Evolutionary conservation across 805 yeast genomes (phyloP), one percentile per base, ranked within the genome.

Genomic region (Allodekkera sacchari): DNA sequence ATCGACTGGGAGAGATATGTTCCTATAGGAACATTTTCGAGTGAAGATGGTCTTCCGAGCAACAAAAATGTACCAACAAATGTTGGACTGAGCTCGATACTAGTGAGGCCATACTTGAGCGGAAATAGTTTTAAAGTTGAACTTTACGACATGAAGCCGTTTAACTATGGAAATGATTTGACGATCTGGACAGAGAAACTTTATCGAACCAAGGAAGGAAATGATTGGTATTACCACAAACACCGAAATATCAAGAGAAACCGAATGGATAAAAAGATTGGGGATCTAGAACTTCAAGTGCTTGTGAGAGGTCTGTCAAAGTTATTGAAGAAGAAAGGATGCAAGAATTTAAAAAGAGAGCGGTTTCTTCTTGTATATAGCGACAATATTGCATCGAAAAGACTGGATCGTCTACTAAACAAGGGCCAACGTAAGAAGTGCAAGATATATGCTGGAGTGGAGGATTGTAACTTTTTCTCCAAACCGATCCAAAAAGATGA

Each of bases 1-100:
- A 38, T 55, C 30, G 55, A 53, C 32, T 54, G 59, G 60, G 36
- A 40, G 16, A 48, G 39, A 26, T 55, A 50, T 39, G 49, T 50
- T 4, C 35, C 40, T 8, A 22, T 55, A 11, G 60, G 59, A 1
- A 31, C 36, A 4, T 55, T 50, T 31, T 43, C 41, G 6, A 31
- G 36, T 3, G 42, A 33, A 1, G 32, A 34, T 11, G 50, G 45
- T 18, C 18, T 53, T 10, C 52, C 57, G 5, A 28, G 31, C 7
- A 26, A 39, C 4, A 44, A 38, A 15, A 28, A 33, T 19, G 34
- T 48, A 11, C 45, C 57, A 1, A 20, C 38, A 5, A 43, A 50
- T 31, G 50, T 48, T 22, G 41, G 39, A 4, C 22, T 50, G 2
- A 46, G 50, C 15, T 42, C 54, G 1, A 41, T 53, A 17, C 27